Evolutionary conservation across 257 asterid species (phyloP), one percentile per base, ranked within the genome.

Genomic region (Ligustrum vulgare): DNA sequence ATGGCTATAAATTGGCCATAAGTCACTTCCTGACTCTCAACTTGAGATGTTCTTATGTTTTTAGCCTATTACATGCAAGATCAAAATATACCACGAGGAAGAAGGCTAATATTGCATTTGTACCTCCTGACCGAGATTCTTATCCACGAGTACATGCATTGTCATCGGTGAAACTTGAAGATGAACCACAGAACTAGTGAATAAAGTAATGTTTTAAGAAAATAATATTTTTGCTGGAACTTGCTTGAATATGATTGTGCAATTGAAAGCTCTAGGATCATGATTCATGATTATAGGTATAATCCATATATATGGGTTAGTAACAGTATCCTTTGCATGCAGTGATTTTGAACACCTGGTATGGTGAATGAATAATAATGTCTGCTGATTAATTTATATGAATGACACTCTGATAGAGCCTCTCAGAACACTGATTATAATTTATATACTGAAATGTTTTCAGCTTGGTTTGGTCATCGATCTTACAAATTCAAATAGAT

Each of bases 391-490:
- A 56, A 20, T 56, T 54, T 18, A 69, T 73, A 54, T 72, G 64
- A 47, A 18, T 47, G 68, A 16, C 63, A 67, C 77, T 70, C 68
- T 80, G 62, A 72, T 71, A 45, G 62, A 73, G 79, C 69, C 72
- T 67, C 56, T 35, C 72, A 77, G 70, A 20, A 60, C 16, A 25
- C 34, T 77, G 72, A 28, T 69, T 75, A 76, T 65, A 58, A 56
- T 34, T 76, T 75, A 77, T 56, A 65, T 81, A 43, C 83, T 81
- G 35, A 78, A 41, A 75, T 70, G 36, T 83, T 84, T 85, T 72
- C 98, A 91, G 98, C 89, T 95, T 74, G 99, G 97, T 47, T 81
- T 95, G 93, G 96, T 95, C 88, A 91, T 95, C 79, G 99, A 95
- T 90, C 89, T 95, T 83, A 95, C 98, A 80, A 90, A 95, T 85